Evolutionary conservation across 495 filamentous ascomycete species (phyloP).

Genomic region (Symbiotaphrina buchneri): DNA sequence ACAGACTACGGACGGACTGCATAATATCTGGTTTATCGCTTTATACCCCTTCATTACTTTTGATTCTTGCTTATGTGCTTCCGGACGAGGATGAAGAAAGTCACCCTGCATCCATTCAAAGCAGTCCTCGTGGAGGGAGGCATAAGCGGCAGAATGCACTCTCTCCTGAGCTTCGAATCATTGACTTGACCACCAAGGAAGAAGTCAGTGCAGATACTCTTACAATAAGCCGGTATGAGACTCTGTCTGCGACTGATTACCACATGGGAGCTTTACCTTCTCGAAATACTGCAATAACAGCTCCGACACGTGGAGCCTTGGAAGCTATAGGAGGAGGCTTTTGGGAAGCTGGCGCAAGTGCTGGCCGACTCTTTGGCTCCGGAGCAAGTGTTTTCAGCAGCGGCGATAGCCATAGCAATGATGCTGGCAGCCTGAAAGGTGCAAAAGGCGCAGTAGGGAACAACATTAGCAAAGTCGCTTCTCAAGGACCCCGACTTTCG

Average conservation of each 20-base stretch:
- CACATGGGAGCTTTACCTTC: conserved; percentile 69
- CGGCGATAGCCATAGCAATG: conserved; percentile 32
- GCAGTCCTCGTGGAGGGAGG: conserved; percentile 31
- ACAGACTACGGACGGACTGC: conserved; percentile 34
- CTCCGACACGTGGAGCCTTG: conserved; percentile 28
- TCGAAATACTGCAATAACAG: conserved; percentile 31
- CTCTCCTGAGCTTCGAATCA: conserved; percentile 73
- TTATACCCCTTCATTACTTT: conserved; percentile 78
- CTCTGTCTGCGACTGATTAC: conserved; percentile 76
- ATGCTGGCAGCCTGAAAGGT: neutral
- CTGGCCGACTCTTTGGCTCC: conserved; percentile 66
- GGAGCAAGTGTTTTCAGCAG: conserved; percentile 68
- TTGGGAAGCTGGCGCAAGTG: conserved; percentile 68
- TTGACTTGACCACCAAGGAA: conserved; percentile 54
- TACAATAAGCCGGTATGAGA: conserved; percentile 63
- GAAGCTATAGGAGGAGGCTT: conserved; percentile 30
- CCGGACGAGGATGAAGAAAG: conserved; percentile 37
- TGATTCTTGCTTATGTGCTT: conserved; percentile 75
- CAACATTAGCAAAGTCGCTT: neutral
- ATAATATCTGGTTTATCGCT: conserved; percentile 91
- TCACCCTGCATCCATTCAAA: conserved; percentile 19
- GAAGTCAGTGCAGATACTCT: conserved; percentile 58
- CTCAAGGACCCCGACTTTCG: conserved; percentile 1
- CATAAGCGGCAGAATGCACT: conserved; percentile 49
- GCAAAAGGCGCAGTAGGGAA: too few relatives aligned